Evolutionary conservation across 331 rosid genomes (phyloP).

Genomic region (Erythrophleum ivorense): DNA sequence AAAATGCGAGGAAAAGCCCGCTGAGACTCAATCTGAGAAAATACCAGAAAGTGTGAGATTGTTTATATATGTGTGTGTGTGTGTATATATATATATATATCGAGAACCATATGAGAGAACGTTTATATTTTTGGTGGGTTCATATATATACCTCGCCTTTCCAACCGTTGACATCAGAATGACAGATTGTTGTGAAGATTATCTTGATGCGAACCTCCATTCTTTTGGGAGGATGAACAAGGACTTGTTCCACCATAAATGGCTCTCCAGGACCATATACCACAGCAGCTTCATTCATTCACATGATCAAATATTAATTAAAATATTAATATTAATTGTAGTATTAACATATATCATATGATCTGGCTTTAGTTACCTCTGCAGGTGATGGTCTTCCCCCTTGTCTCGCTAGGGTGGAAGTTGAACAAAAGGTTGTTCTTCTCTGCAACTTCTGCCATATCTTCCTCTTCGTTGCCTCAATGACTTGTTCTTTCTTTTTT

Average conservation of each 20-base stretch:
- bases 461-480: neutral
- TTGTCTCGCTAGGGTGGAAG: conserved; percentile 39
- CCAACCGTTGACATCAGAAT: conserved; percentile 85
- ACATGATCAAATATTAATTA: too few species aligned
- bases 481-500: too few species aligned
- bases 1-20: conserved; percentile 80
- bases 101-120: too few species aligned
- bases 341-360: too few species aligned
- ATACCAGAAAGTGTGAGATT: too few species aligned
- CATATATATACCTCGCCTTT: conserved; percentile 56
- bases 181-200: conserved; percentile 79
- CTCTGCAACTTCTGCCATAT: conserved; percentile 23
- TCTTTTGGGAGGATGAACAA: conserved; percentile 75
- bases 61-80: too few species aligned
- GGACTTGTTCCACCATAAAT: conserved; percentile 62
- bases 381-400: conserved; percentile 70
- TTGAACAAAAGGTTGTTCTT: neutral
- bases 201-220: conserved; percentile 84
- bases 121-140: too few species aligned
- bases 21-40: conserved; percentile 60
- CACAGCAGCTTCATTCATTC: conserved; percentile 67
- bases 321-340: too few species aligned
- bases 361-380: conserved; percentile 48
- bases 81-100: too few species aligned
- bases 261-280: conserved; percentile 73